A percentile compares a stretch with the other conserved stretches of the same genome.
Conservation (phyloP, 345 rosid species). For the Salix koriyanagi region DNA sequence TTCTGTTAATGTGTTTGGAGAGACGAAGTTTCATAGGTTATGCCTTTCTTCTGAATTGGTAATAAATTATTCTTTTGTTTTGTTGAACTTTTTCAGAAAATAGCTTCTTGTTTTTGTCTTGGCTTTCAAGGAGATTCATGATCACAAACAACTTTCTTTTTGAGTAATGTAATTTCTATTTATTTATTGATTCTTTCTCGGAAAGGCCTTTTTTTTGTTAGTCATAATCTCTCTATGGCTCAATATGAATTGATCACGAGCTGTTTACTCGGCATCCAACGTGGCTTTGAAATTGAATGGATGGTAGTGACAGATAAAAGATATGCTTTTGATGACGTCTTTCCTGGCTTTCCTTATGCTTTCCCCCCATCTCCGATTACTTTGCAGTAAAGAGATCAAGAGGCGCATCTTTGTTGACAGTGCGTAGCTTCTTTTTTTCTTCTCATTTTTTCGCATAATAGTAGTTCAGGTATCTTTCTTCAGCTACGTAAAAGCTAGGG, state of each 20-base stretch:
- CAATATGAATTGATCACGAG: not conserved
- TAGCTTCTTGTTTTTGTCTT: not conserved
- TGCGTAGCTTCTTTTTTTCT: not conserved
- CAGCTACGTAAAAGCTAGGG: not conserved
- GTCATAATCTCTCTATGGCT: not conserved
- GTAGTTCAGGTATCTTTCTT: not conserved
- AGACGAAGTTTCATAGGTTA: not conserved
- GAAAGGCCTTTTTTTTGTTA: not conserved
- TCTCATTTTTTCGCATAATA: not conserved
- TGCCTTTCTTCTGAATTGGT: not conserved
- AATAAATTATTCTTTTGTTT: not conserved
- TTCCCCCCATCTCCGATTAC: not conserved
- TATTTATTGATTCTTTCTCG: not conserved
- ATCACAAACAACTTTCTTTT: not conserved
- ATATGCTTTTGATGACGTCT: not conserved
- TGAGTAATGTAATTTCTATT: not conserved
- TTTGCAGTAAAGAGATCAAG: not conserved
- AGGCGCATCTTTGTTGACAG: not conserved
- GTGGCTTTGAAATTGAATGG: not conserved
- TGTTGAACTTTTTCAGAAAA: not conserved
- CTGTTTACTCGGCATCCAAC: not conserved
- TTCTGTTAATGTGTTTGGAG: not conserved
- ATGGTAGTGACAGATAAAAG: slow-evolving; percentile 13
- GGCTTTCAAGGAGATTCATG: not conserved
- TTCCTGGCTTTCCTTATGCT: not conserved